Evolutionary conservation across 257 asterid genomes (phyloP).

Genomic region (Plantago ovata): DNA sequence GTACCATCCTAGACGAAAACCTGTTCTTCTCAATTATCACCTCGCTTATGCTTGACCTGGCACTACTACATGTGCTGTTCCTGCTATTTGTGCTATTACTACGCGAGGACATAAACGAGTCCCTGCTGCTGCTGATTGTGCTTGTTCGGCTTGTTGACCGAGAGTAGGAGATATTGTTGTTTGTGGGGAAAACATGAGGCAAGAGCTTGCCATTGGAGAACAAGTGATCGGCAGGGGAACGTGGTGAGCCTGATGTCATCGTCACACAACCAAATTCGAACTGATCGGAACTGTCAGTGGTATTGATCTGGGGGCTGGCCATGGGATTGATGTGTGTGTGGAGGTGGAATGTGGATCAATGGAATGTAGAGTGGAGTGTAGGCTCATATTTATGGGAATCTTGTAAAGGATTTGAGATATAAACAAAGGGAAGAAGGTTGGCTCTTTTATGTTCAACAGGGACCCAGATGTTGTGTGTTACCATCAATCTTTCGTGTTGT

Average conservation of each 20-base stretch:
- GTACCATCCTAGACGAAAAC: not conserved
- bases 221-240: slow-evolving; percentile 75
- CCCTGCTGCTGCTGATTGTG: slow-evolving; percentile 34
- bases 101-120: slow-evolving; percentile 59
- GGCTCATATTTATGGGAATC: slow-evolving; percentile 15
- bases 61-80: slow-evolving; percentile 60
- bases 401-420: slow-evolving; percentile 15
- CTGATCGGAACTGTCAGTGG: slow-evolving; percentile 15
- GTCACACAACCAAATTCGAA: slow-evolving; percentile 43
- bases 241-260: slow-evolving; percentile 36
- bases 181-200: slow-evolving; percentile 63
- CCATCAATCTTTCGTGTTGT: slow-evolving; percentile 30
- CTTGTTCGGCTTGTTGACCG: slow-evolving; percentile 66
- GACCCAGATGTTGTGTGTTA: slow-evolving; percentile 44
- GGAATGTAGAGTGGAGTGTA: not conserved
- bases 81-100: slow-evolving; percentile 71
- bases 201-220: slow-evolving; percentile 63
- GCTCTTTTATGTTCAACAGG: slow-evolving; percentile 37
- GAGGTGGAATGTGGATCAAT: not conserved
- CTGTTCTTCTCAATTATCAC: slow-evolving; percentile 16
- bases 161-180: slow-evolving; percentile 27
- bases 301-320: slow-evolving; percentile 25
- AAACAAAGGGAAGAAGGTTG: slow-evolving; percentile 30
- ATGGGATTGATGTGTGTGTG: slow-evolving; percentile 19
- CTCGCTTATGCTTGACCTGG: slow-evolving; percentile 68